phyloP scores from a whole-genome alignment of 352 stramenopile genomes.

The Lagenidium giganteum region DNA sequence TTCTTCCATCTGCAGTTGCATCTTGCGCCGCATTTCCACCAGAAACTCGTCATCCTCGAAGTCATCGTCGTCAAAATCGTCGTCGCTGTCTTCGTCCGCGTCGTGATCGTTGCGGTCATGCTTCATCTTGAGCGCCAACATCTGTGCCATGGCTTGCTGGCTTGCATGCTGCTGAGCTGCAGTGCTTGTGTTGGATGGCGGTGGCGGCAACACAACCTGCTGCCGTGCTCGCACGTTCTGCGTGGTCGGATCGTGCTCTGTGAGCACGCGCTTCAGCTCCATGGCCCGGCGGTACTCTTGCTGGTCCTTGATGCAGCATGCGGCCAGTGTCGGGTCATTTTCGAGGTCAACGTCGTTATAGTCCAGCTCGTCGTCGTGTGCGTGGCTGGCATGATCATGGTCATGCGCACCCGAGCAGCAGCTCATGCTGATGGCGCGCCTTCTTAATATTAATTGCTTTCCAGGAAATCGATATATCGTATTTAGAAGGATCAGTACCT shows the following conservation, averaged over 20 bases:
- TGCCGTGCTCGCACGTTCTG: constrained; percentile 48
- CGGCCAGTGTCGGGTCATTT: constrained; percentile 56
- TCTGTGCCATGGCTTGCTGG: too few species aligned
- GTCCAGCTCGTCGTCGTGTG: constrained; percentile 18
- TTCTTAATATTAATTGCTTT: too few species aligned
- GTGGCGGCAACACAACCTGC: constrained; percentile 43
- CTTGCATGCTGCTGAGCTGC: too few species aligned
- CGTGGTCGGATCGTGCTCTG: constrained; percentile 46
- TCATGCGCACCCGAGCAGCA: too few species aligned
- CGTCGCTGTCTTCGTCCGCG: constrained; percentile 20
- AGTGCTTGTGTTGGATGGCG: background rate
- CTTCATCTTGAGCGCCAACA: too few species aligned
- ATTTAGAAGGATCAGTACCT: too few species aligned
- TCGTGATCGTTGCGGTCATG: constrained; percentile 10
- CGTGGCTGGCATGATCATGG: constrained; percentile 19
- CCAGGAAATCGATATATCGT: too few species aligned
- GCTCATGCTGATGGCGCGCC: too few species aligned
- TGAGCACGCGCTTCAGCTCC: constrained; percentile 56
- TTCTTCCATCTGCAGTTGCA: constrained; percentile 41
- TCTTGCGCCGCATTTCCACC: constrained; percentile 27
- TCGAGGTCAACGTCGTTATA: constrained; percentile 25
- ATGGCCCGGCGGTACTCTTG: constrained; percentile 55
- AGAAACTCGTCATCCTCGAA: constrained; percentile 30
- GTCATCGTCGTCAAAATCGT: constrained; percentile 45
- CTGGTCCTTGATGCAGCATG: constrained; percentile 59